These are phyloP conservation scores for Adenanthera pavonina DNA, from an alignment of 306 rosid species.

Conservation along the genomic window DNA sequence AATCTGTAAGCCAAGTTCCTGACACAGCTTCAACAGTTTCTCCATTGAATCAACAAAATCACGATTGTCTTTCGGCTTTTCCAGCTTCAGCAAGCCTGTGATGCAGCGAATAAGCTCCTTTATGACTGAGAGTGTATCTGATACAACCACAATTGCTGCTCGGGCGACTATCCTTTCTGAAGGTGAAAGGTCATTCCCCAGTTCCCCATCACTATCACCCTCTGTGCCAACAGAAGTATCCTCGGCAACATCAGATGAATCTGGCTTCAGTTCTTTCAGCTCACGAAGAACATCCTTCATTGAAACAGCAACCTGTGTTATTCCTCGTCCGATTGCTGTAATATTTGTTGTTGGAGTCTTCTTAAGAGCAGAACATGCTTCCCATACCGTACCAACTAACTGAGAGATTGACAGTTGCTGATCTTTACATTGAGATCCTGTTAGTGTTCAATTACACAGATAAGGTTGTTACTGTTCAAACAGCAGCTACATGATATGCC, in stretches of 20 bases:
- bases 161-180: slow-evolving; percentile 87
- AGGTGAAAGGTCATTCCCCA: slow-evolving; percentile 87
- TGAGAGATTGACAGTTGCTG: slow-evolving; percentile 61
- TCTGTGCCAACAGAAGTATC: slow-evolving; percentile 43
- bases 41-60: slow-evolving; percentile 70
- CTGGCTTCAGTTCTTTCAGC: slow-evolving; percentile 88
- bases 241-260: slow-evolving; percentile 40
- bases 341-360: slow-evolving; percentile 81
- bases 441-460: slow-evolving; percentile 41
- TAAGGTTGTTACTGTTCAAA: background rate
- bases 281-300: slow-evolving; percentile 93
- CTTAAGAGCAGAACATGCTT: slow-evolving; percentile 79
- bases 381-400: slow-evolving; percentile 87
- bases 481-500: background rate
- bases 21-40: slow-evolving; percentile 72
- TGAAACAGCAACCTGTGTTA: slow-evolving; percentile 84
- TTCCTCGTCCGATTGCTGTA: slow-evolving; percentile 81
- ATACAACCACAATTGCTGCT: slow-evolving; percentile 57
- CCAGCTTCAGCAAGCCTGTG: slow-evolving; percentile 73
- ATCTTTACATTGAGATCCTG: slow-evolving; percentile 62
- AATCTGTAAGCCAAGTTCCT: slow-evolving; percentile 66
- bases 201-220: slow-evolving; percentile 57
- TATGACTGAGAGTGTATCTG: slow-evolving; percentile 60
- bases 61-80: slow-evolving; percentile 55
- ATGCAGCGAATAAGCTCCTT: slow-evolving; percentile 84